phyloP scores from a whole-genome alignment of 75 land plant genomes.

The Chamaecyparis obtusa region DNA sequence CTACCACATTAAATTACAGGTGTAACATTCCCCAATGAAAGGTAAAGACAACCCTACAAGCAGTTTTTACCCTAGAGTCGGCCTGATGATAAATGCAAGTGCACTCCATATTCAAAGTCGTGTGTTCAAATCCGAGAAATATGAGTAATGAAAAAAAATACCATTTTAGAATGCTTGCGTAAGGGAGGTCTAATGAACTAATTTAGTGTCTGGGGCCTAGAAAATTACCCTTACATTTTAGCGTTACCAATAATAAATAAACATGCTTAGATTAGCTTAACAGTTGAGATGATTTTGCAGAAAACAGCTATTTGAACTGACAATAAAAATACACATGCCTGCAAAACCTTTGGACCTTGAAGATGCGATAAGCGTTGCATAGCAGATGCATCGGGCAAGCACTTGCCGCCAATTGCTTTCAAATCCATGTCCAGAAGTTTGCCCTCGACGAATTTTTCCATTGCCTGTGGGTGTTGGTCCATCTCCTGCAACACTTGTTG shows the following conservation, averaged over 20 bases:
- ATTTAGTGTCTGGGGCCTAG: too few relatives aligned
- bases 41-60: too few relatives aligned
- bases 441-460: slow-evolving; percentile 30
- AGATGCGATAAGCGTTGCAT: slow-evolving; percentile 40
- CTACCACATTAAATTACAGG: too few relatives aligned
- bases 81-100: too few relatives aligned
- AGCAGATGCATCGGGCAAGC: slow-evolving; percentile 50
- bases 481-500: slow-evolving; percentile 3
- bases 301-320: not conserved
- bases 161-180: too few relatives aligned
- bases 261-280: not conserved
- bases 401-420: slow-evolving; percentile 53
- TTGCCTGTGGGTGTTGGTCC: not conserved
- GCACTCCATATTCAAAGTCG: too few relatives aligned
- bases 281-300: not conserved
- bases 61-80: too few relatives aligned
- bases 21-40: too few relatives aligned
- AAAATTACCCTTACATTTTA: too few relatives aligned
- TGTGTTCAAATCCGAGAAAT: too few relatives aligned
- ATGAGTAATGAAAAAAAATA: too few relatives aligned
- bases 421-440: slow-evolving; percentile 67
- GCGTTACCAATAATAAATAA: not conserved
- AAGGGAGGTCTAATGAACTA: too few relatives aligned
- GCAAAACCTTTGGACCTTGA: slow-evolving; percentile 60
- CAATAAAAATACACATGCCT: slow-evolving; percentile 26